Percentiles rank a stretch among this genome's conserved stretches.
These are phyloP conservation scores for Pyrenopolyporus hunteri DNA, from an alignment of 495 filamentous ascomycete genomes.

Conservation along the genomic window DNA sequence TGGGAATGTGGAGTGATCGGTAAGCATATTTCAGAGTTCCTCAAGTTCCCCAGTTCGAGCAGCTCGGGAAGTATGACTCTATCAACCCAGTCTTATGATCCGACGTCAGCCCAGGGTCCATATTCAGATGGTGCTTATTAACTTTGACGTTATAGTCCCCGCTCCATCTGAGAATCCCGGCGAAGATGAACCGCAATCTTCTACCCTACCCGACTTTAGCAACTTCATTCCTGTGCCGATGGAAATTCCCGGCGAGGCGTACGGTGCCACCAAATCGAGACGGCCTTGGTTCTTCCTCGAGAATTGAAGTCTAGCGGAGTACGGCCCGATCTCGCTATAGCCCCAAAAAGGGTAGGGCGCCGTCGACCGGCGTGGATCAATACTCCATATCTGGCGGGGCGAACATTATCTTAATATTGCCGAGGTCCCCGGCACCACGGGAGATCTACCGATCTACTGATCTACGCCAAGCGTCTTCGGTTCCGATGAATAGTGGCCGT, in stretches of 20 bases:
- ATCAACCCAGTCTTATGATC: background rate
- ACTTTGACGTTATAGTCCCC: conserved; percentile 15
- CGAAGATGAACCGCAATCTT: conserved; percentile 1
- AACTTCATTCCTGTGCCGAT: conserved; percentile 73
- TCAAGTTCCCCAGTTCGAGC: conserved; percentile 21
- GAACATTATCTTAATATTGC: no score
- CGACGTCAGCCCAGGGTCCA: background rate
- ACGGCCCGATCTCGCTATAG: conserved; percentile 2
- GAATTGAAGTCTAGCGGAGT: conserved; percentile 12
- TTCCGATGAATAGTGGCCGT: no score
- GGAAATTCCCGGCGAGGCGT: conserved; percentile 43
- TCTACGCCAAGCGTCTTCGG: no score
- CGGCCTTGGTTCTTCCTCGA: conserved; percentile 42
- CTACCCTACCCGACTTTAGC: conserved; percentile 60
- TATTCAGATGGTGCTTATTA: conserved; percentile 1
- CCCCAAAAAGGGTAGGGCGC: background rate
- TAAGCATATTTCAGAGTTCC: conserved; percentile 16
- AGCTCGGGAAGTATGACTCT: background rate
- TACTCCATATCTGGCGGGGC: no score
- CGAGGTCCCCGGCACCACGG: no score
- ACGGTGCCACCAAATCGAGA: conserved; percentile 33
- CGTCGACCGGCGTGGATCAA: no score
- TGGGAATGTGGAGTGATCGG: conserved; percentile 93
- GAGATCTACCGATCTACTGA: no score
- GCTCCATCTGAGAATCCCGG: conserved; percentile 5